Evolutionary conservation across 1,139 yeast species (phyloP), one percentile per base, ranked within the genome.

Genomic region (Geotrichum carabidarum): DNA sequence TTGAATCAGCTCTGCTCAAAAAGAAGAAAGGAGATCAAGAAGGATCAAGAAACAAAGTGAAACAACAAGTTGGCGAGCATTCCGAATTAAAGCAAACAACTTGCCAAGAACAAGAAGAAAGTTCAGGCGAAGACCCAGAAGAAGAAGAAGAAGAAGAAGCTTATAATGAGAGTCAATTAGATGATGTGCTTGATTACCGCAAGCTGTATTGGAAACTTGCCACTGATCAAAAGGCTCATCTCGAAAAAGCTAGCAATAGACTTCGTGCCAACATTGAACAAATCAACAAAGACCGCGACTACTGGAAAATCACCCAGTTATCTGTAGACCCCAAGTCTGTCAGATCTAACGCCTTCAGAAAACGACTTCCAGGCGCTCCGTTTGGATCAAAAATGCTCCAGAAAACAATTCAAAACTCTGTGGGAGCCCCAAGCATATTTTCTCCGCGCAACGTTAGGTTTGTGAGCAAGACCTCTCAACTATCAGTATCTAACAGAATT

Each of bases 381-480:
- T 34, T 52, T 5, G 55, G 55, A 5, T 52, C 55, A 4, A 42
- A 41, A 15, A 8, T 52, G 37, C 41, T 52, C 11, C 55, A 41
- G 17, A 49, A 45, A 37, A 46, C 48, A 14, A 46, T 48, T 48
- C 55, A 35, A 41, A 30, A 27, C 49, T 37, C 44, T 55, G 8
- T 14, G 50, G 48, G 14, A 50, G 60, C n/a, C 47, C 36, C 53
- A n/a, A 50, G 31, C 14, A 50, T 43, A 9, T 50, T 50, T 43
- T 50, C 48, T 8, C 48, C 48, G 11, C 48, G 48, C 14, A 50
- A 43, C 30, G n/a, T 50, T 1, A 48, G 44, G 37, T 50, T 50
- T n/a, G 27, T 44, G 15, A 15, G 42, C 8, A 43, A 36, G 8
- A 36, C 44, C 5, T n/a, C 22, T 15, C 40, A 37, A 7, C 22